These are phyloP conservation scores for Apodospora peruviana DNA, from an alignment of 495 filamentous ascomycete species.

Conservation along the genomic window DNA sequence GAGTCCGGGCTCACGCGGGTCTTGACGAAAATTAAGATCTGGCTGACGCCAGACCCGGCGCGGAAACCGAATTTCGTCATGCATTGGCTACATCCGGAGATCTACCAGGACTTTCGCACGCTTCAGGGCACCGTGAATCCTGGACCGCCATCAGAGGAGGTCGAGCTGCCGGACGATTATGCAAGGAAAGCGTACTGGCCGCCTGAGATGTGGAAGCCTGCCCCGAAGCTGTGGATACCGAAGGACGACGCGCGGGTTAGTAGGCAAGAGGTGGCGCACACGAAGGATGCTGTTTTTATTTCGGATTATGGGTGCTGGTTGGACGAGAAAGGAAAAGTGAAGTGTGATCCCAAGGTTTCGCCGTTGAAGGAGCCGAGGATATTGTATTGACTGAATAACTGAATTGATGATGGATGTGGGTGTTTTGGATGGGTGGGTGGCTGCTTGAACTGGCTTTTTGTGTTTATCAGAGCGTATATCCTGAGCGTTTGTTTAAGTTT, in stretches of 20 bases:
- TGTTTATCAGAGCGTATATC: too few species aligned
- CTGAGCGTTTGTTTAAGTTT: too few species aligned
- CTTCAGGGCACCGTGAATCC: constrained; percentile 54
- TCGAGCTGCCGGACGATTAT: constrained; percentile 51
- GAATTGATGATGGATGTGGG: too few species aligned
- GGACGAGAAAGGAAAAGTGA: constrained; percentile 46
- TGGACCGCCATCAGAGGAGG: constrained; percentile 23
- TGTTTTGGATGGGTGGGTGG: too few species aligned
- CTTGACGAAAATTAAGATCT: constrained; percentile 17
- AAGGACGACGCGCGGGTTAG: constrained; percentile 60
- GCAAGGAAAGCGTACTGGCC: constrained; percentile 57
- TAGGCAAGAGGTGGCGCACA: constrained; percentile 56
- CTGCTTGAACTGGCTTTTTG: too few species aligned
- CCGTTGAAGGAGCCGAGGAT: constrained; percentile 25
- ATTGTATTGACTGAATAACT: constrained; percentile 33
- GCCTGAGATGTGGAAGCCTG: constrained; percentile 55
- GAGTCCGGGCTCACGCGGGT: constrained; percentile 17
- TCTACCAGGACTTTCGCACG: constrained; percentile 56
- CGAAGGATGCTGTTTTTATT: constrained; percentile 44
- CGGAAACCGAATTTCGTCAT: constrained; percentile 34
- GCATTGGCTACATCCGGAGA: constrained; percentile 62
- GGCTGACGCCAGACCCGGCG: constrained; percentile 15
- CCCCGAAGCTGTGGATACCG: constrained; percentile 66
- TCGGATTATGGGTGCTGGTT: constrained; percentile 63
- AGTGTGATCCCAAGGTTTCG: constrained; percentile 21